These are phyloP conservation scores for Dactylellina parvicollis DNA, from an alignment of 2,329 filamentous ascomycete genomes.

Conservation along the genomic window DNA sequence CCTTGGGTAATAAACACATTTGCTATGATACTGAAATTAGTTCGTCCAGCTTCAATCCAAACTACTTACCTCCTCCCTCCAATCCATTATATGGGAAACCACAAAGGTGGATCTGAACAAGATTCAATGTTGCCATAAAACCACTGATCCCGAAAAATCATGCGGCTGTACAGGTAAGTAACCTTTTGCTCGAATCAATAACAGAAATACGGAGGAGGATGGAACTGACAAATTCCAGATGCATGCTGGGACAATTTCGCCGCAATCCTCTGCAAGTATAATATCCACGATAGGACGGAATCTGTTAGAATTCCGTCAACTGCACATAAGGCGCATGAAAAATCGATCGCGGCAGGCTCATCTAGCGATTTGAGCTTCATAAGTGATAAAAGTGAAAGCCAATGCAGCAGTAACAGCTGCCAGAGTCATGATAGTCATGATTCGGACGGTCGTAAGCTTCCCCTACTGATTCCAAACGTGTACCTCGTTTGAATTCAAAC, in stretches of 20 bases:
- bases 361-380: conserved; percentile 31
- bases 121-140: conserved; percentile 30
- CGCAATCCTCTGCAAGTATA: conserved; percentile 37
- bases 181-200: neutral
- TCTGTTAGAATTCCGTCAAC: neutral
- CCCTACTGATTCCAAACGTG: too few relatives aligned
- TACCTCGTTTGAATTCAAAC: too few relatives aligned
- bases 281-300: conserved; percentile 15
- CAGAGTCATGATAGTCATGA: conserved; percentile 16
- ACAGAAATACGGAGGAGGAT: neutral
- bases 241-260: conserved; percentile 23
- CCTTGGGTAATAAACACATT: neutral
- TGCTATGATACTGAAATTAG: neutral
- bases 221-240: conserved; percentile 1
- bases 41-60: conserved; percentile 19
- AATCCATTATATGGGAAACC: conserved; percentile 11
- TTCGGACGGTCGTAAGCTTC: conserved; percentile 22
- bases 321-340: conserved; percentile 5
- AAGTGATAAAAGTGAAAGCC: conserved; percentile 23
- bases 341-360: neutral
- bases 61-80: neutral
- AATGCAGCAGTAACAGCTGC: conserved; percentile 17
- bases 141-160: neutral
- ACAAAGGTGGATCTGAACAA: neutral
- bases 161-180: conserved; percentile 40